A percentile compares a stretch with the other conserved stretches of the same genome.
Conservation (phyloP, 164 flowering plant genomes). For the Saururus chinensis region DNA sequence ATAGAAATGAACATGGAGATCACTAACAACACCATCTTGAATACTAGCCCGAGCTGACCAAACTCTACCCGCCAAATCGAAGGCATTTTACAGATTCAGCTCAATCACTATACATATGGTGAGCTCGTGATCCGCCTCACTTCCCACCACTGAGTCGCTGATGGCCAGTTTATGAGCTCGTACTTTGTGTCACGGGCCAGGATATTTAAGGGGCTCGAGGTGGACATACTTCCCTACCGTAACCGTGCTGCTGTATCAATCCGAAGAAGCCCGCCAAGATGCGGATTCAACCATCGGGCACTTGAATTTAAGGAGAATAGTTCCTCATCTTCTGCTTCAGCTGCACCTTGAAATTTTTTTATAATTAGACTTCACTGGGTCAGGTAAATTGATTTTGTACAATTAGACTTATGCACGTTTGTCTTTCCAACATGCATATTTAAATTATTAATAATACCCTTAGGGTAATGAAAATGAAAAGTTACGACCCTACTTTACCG, state of each 20-base stretch:
- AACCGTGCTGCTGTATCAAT: conserved; percentile 2
- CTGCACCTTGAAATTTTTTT: no score
- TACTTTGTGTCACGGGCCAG: conserved; percentile 7
- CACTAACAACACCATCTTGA: conserved; percentile 3
- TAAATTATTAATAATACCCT: no score
- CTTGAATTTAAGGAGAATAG: conserved; percentile 2
- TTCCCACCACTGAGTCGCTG: conserved; percentile 6
- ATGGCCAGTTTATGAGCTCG: conserved; percentile 10
- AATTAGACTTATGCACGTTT: no score
- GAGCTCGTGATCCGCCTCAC: conserved; percentile 6
- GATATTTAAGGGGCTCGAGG: not conserved
- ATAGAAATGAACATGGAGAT: conserved; percentile 5
- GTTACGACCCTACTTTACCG: no score
- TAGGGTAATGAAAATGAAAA: no score
- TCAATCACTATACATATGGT: conserved; percentile 8
- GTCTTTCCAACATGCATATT: no score
- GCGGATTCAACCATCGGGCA: conserved; percentile 3
- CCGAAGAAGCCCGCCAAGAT: conserved; percentile 6
- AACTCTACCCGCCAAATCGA: conserved; percentile 10
- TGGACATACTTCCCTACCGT: conserved; percentile 2
- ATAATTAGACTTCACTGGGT: no score
- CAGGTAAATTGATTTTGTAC: no score
- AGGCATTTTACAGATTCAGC: conserved; percentile 8
- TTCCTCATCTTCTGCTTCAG: not conserved
- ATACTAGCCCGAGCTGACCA: conserved; percentile 4